A percentile compares a stretch with the other conserved stretches of the same genome.
phyloP scores from a whole-genome alignment of 257 asterid genomes.

The Gentiana dahurica region DNA sequence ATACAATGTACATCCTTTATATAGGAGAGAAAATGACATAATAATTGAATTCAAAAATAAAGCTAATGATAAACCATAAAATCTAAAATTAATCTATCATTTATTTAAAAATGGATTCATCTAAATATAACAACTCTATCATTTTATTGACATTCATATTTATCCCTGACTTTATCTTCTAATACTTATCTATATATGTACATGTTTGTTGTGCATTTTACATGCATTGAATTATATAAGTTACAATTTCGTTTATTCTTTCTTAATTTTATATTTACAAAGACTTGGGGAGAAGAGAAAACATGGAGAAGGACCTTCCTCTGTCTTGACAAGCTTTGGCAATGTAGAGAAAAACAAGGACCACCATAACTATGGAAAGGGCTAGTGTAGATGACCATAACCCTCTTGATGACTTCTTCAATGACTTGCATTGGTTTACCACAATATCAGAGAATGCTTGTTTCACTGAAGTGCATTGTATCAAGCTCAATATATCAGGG shows the following conservation, averaged over 20 bases:
- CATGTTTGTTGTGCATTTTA: neutral
- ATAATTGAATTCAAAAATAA: no score
- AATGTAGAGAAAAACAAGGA: constrained; percentile 29
- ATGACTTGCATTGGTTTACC: constrained; percentile 35
- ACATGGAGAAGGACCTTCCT: constrained; percentile 20
- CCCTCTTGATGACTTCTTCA: constrained; percentile 14
- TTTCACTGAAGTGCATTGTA: constrained; percentile 25
- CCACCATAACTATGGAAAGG: constrained; percentile 32
- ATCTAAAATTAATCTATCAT: no score
- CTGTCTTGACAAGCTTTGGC: constrained; percentile 30
- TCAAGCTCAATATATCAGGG: constrained; percentile 36
- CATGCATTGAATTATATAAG: no score
- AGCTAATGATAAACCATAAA: no score
- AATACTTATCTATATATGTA: neutral
- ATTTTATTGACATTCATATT: no score
- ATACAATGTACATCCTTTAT: no score
- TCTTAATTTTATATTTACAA: no score
- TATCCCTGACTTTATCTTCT: no score
- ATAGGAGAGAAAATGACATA: no score
- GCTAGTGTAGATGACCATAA: constrained; percentile 36
- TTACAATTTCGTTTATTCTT: no score
- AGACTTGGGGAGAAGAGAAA: constrained; percentile 18
- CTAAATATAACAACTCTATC: no score
- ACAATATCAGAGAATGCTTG: constrained; percentile 31
- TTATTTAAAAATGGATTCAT: no score